Base-by-base conservation (phyloP, 306 rosid genomes). In the Dryas octopetala region DNA sequence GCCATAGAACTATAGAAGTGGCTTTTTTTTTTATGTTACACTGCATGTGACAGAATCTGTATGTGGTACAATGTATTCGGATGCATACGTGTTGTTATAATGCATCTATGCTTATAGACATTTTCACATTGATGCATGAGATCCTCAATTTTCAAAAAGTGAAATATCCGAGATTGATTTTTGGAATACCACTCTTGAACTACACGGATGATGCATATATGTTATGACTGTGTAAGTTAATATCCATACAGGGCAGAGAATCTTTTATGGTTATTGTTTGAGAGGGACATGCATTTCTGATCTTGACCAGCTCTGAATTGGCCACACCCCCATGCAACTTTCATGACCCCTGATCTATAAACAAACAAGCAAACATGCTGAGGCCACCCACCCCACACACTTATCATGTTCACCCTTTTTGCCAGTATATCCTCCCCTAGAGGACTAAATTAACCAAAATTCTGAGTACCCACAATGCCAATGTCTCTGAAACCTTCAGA, bases 251-350 rank as follows among this genome's bases (percentile, higher is more conserved):
- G 10, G 66, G 55, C 59, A 55, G 52, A 62, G 71, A 77, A 83
- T 84, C 74, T 80, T 83, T 83, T 80, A 83, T 64, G 81, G 84
- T 76, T 76, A 49, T 16, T 80, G 71, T 71, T 80, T 71, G 87
- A 71, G 77, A 83, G 79, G 73, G 82, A 79, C 81, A 57, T 76
- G 38, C 38, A 32, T 81, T 84, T 83, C 40, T 12, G 32, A 68
- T 68, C 60, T 49, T 52, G 44, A 47, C 16, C 19, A 78, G 86
- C 76, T 87, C 84, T 84, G 89, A 82, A 87, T 58, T 64, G 78
- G 83, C 75, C 80, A 68, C 38, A 47, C 38, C 78, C 44, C 82
- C 88, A 87, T 86, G 89, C 89, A 84, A 85, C 71, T 83, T 87
- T 80, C 89, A 81, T 89, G 94, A 85, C 81, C 80, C n/a, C 79